Base-by-base conservation (phyloP, 106 monocot species). In the Posidonia australis region DNA sequence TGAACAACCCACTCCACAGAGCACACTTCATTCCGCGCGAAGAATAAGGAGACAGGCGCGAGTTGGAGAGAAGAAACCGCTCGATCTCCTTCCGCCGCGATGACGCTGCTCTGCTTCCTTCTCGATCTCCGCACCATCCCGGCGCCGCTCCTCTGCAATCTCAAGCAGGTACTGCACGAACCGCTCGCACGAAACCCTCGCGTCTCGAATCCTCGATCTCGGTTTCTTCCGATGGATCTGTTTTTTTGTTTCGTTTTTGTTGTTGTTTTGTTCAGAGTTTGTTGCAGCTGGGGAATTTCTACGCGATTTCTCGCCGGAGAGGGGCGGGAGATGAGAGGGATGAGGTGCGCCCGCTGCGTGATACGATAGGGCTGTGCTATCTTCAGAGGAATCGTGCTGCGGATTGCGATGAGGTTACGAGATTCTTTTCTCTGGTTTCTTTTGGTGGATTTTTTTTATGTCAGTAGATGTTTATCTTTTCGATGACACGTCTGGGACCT, bases 61-160 rank as follows among this genome's bases (percentile, higher is more conserved):
- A n/a, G n/a, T n/a, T n/a, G 36, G 36, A 36, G 36, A 49, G 13
- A 10, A 7, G 18, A n/a, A n/a, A n/a, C n/a, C n/a, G 10, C 3
- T 49, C 23, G 19, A 1, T 31, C 51, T 24, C 13, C 66, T 0
- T 28, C 23, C 23, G 28, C 7, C 36, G 3, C 63, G 23, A 90
- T 90, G 90, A 51, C 79, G 74, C 75, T 84, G 54, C 87, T 92
- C 57, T 92, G 87, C 76, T 87, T 92, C 75, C 63, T 92, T 68
- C 74, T 92, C 66, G 92, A 92, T 78, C 78, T 92, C 56, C 81
- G 92, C 19, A 92, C 62, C 54, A 70, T 92, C 27, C 70, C 81
- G 1, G 72, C 76, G 21, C 59, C 79, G 13, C 70, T 87, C 68
- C 81, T 92, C 68, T 74, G 72, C 44, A 66, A 80, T 57, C 79